These are phyloP conservation scores for Lentinula aciculospora DNA, from an alignment of 768 basidiomycete genomes.

Conservation along the genomic window DNA sequence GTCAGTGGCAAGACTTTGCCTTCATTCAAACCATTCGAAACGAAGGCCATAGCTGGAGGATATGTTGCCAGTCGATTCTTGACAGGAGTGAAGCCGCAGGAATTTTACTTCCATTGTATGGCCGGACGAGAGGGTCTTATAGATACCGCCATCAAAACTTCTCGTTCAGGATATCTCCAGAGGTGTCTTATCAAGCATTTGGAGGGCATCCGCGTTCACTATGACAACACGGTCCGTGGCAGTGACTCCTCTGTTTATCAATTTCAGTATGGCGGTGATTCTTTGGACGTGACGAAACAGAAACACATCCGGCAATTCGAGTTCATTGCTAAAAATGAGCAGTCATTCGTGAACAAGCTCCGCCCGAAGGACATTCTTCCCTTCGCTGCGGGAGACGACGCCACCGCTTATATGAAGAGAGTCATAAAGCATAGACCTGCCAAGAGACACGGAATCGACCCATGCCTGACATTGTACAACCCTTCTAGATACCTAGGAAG, in stretches of 20 bases:
- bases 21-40: constrained; percentile 95
- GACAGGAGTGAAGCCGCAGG: constrained; percentile 96
- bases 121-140: constrained; percentile 98
- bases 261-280: constrained; percentile 96
- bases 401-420: constrained; percentile 82
- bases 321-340: constrained; percentile 84
- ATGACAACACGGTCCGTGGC: constrained; percentile 96
- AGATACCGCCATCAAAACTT: constrained; percentile 98
- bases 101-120: constrained; percentile 99
- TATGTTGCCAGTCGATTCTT: constrained; percentile 98
- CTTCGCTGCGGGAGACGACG: constrained; percentile 60
- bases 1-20: constrained; percentile 98
- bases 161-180: constrained; percentile 96
- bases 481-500: constrained; percentile 81
- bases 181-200: constrained; percentile 98
- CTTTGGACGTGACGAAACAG: constrained; percentile 94
- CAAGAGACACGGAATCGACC: constrained; percentile 59
- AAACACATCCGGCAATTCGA: constrained; percentile 93
- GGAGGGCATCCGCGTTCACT: constrained; percentile 94
- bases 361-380: constrained; percentile 52
- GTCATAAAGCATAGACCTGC: constrained; percentile 58
- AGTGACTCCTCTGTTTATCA: constrained; percentile 92
- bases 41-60: constrained; percentile 96
- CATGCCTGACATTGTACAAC: constrained; percentile 68
- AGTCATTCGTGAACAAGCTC: constrained; percentile 70